Evolutionary conservation across 1,139 yeast genomes (phyloP).

Genomic region (Wickerhamomyces sp.): DNA sequence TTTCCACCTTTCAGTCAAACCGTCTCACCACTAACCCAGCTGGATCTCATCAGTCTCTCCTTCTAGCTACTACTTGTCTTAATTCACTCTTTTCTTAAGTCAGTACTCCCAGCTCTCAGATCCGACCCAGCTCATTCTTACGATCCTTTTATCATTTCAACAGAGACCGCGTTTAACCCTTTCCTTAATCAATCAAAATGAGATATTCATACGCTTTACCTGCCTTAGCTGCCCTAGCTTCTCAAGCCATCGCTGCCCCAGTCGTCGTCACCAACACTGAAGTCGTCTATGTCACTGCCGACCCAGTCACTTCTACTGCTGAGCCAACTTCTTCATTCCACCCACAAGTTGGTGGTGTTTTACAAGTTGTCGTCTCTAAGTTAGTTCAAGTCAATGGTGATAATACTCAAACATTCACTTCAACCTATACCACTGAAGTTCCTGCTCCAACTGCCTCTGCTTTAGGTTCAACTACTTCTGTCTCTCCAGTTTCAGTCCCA

Average conservation of each 20-base stretch:
- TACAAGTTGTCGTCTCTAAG: slow-evolving; percentile 23
- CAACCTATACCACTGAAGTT: slow-evolving; percentile 18
- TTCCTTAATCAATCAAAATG: slow-evolving; percentile 8
- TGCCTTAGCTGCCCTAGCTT: slow-evolving; percentile 25
- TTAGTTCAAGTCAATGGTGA: slow-evolving; percentile 17
- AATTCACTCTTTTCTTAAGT: no score
- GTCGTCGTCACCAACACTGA: slow-evolving; percentile 30
- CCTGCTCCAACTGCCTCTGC: not conserved
- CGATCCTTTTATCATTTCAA: no score
- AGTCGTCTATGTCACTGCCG: slow-evolving; percentile 27
- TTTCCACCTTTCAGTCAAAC: no score
- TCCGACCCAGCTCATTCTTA: no score
- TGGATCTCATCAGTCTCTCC: no score
- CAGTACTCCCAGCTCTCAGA: no score
- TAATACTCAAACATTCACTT: slow-evolving; percentile 14
- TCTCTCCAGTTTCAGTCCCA: slow-evolving; percentile 7
- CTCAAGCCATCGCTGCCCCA: slow-evolving; percentile 31
- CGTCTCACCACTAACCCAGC: no score
- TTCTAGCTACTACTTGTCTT: no score
- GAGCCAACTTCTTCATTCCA: slow-evolving; percentile 12
- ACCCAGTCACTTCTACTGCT: slow-evolving; percentile 13
- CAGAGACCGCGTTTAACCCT: no score
- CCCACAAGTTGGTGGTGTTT: slow-evolving; percentile 17
- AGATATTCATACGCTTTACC: slow-evolving; percentile 20
- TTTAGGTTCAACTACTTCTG: slow-evolving; percentile 5